These are phyloP conservation scores for Juglanconis juglandina DNA, from an alignment of 2,329 filamentous ascomycete species.

Conservation along the genomic window DNA sequence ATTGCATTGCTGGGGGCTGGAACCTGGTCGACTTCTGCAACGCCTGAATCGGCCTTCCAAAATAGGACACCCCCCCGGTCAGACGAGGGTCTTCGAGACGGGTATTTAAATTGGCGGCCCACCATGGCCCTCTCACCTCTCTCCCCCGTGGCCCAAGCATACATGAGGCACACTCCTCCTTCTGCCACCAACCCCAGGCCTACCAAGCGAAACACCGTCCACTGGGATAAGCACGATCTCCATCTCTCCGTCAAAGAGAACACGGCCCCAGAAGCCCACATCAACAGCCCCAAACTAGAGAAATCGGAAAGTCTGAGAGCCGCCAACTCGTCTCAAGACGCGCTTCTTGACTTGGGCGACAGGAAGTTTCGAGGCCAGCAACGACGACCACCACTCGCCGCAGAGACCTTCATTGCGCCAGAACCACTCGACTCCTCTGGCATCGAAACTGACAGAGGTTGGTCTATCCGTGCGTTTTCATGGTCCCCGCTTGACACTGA, in stretches of 20 bases:
- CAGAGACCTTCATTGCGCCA: constrained; percentile 17
- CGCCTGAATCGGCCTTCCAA: background rate
- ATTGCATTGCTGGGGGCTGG: background rate
- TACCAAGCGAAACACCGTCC: constrained; percentile 11
- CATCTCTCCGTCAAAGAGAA: constrained; percentile 4
- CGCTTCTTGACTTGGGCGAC: constrained; percentile 6
- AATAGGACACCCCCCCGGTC: background rate
- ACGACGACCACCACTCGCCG: constrained; percentile 8
- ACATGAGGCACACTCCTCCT: constrained; percentile 8
- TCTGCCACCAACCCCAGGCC: background rate
- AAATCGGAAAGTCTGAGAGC: background rate
- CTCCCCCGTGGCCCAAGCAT: constrained; percentile 5
- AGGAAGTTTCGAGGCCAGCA: constrained; percentile 15
- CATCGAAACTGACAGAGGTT: constrained; percentile 1
- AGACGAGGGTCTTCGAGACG: background rate
- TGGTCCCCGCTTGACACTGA: background rate
- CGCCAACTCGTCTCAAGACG: background rate
- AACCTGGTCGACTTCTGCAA: background rate
- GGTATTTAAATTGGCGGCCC: background rate
- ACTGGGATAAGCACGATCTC: constrained; percentile 8
- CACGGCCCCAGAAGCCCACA: background rate
- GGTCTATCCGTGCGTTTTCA: background rate
- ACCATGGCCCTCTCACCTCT: constrained; percentile 7
- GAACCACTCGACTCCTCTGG: background rate
- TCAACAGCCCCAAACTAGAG: background rate